A percentile compares a stretch with the other conserved stretches of the same genome.
Conservation (phyloP, 306 rosid genomes). For the Mimosa pudica region DNA sequence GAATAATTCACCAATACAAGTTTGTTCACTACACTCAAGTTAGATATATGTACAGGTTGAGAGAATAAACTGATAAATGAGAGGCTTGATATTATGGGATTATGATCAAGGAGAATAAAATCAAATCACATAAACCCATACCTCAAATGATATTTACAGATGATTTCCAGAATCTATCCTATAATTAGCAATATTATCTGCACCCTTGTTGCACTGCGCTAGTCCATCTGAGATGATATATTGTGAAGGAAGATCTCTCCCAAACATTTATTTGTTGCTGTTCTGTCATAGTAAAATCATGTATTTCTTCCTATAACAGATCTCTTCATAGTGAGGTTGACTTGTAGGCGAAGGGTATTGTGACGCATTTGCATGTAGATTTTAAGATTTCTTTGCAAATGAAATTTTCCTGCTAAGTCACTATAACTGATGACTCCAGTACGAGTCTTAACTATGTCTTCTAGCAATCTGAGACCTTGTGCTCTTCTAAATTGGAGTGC, state of each 20-base stretch:
- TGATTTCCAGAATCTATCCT: too few species aligned
- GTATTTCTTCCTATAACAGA: background rate
- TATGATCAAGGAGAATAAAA: too few species aligned
- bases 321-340: background rate
- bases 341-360: slow-evolving; percentile 4
- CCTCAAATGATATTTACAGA: too few species aligned
- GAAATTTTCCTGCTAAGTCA: background rate
- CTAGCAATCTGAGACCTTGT: background rate
- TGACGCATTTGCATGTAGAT: background rate
- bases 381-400: background rate
- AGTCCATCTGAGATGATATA: background rate
- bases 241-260: background rate
- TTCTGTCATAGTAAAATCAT: too few species aligned
- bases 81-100: too few species aligned
- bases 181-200: too few species aligned
- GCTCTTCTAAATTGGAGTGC: background rate
- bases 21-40: too few species aligned
- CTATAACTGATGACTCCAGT: background rate
- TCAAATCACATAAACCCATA: too few species aligned
- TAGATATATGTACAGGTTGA: too few species aligned
- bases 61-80: too few species aligned
- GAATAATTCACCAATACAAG: too few species aligned
- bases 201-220: background rate
- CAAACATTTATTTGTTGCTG: background rate
- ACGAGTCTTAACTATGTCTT: background rate